Conservation (phyloP, 257 asterid genomes). For the Perilla frutescens region DNA sequence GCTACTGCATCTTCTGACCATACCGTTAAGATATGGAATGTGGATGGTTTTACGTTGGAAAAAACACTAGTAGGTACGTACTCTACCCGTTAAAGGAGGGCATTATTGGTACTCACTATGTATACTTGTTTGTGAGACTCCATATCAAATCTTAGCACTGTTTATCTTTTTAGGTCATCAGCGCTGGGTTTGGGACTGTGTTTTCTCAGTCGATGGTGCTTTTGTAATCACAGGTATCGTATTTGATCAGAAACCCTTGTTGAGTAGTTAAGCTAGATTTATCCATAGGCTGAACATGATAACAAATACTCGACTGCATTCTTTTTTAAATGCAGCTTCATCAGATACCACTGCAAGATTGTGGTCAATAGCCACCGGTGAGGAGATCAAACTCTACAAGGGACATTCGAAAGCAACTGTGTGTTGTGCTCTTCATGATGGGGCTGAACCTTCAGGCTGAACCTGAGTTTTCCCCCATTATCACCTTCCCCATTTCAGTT, state of each 20-base stretch:
- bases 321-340: conserved; percentile 64
- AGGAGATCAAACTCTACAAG: conserved; percentile 81
- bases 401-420: conserved; percentile 97
- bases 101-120: background rate
- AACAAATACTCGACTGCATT: background rate
- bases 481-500: background rate
- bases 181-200: conserved; percentile 99
- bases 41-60: conserved; percentile 91
- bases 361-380: conserved; percentile 83
- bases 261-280: background rate
- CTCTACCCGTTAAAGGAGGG: background rate
- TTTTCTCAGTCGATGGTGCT: conserved; percentile 95
- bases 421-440: conserved; percentile 96
- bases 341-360: conserved; percentile 91
- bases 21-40: conserved; percentile 96
- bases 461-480: background rate
- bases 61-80: conserved; percentile 74
- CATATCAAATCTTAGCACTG: conserved; percentile 7
- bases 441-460: conserved; percentile 68
- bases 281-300: no score
- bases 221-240: conserved; percentile 82
- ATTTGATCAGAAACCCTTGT: background rate
- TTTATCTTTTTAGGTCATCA: conserved; percentile 70
- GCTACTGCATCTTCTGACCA: conserved; percentile 95
- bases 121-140: conserved; percentile 13